Base-by-base conservation (phyloP, 108 stramenopile species). In the Skeletonema potamos region DNA sequence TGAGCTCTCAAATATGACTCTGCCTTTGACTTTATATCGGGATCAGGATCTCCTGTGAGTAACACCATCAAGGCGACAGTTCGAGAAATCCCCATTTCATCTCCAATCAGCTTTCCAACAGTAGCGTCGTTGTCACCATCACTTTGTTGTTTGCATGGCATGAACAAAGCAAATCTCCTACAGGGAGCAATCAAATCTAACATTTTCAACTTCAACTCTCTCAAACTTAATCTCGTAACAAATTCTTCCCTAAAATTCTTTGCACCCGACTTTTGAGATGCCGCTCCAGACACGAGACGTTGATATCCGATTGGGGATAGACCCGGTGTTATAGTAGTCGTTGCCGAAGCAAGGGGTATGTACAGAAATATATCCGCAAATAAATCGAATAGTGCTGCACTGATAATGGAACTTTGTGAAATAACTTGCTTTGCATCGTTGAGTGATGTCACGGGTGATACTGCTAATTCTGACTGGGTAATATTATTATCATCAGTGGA, bases 161-260 rank as follows among this genome's bases (percentile, higher is more conserved):
- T 29, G 79, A 89, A 94, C 27, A 92, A 37, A 2, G 83, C 80
- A 65, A 72, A 82, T 63, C 71, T 69, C 27, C 86, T 65, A 69
- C 82, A 82, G 0, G 92, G 92, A 22, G 92, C 86, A 44, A 92
- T 79, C 68, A 88, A 81, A 54, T 92, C 89, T 44, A 92, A 57
- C 18, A 81, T 20, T 65, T 85, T 89, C 59, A 86, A 56, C 34
- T 86, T 84, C 58, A 81, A 59, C 29, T 77, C 71, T n/a, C 64
- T 54, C 13, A 83, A 33, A n/a, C 36, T 66, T 51, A 66, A 4
- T 41, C 59, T 39, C 1, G 70, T 36, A 5, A 36, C 61, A 83
- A 79, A 41, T 36, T 76, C 54, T 43, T 66, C 58, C 63, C 54
- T 61, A 86, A 83, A 86, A 84, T 75, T 82, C 73, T 85, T 56